phyloP scores from a whole-genome alignment of 129 eudicot species.

The Flaveria trinervia region DNA sequence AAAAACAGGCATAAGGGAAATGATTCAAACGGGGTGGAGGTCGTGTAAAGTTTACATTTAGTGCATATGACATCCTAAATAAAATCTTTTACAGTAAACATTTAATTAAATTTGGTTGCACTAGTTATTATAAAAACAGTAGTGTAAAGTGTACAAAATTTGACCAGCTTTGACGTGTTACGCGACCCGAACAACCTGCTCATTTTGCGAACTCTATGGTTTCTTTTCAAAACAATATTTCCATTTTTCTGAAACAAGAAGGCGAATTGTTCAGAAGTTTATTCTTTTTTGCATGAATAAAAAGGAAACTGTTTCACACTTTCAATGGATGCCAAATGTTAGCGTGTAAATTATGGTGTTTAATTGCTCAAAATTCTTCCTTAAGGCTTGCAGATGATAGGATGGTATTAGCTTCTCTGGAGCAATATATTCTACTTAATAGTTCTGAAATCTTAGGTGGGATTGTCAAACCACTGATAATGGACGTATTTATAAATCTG shows the following conservation, averaged over 20 bases:
- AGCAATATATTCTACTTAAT: slow-evolving; percentile 83
- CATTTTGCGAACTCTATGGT: background rate
- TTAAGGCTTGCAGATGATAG: slow-evolving; percentile 87
- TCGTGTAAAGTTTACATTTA: background rate
- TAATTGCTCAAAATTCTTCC: slow-evolving; percentile 21
- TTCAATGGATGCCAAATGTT: slow-evolving; percentile 17
- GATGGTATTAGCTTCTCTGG: slow-evolving; percentile 87
- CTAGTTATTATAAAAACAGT: background rate
- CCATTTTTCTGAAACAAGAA: slow-evolving; percentile 19
- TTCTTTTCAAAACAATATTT: background rate
- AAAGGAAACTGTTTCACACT: background rate
- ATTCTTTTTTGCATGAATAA: slow-evolving; percentile 7
- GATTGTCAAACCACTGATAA: slow-evolving; percentile 41
- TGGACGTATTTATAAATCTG: slow-evolving; percentile 51
- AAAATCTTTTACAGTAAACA: background rate
- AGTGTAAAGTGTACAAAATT: background rate
- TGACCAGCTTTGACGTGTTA: background rate
- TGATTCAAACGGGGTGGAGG: background rate
- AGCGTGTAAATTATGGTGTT: background rate
- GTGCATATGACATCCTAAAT: background rate
- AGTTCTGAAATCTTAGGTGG: slow-evolving; percentile 48
- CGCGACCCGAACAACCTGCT: background rate
- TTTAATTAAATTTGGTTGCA: background rate
- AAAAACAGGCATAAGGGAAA: slow-evolving; percentile 4
- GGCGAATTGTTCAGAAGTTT: background rate